Conservation (phyloP, 2,329 filamentous ascomycete species). For the Sporothrix pseudoabietina region DNA sequence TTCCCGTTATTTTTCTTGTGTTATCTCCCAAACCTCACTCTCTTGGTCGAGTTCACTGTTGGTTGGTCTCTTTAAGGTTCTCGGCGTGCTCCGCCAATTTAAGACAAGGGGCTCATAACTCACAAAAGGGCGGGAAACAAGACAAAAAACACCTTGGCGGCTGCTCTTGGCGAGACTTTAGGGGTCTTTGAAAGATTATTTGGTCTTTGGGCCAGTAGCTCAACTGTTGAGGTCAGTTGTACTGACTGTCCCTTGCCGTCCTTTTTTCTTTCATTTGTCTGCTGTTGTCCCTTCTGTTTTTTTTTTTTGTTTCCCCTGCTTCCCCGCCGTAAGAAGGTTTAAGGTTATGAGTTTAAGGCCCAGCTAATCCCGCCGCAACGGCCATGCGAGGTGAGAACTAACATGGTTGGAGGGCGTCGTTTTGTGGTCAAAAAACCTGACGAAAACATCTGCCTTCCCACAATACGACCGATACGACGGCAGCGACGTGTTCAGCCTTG, state of each 20-base stretch:
- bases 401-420: not conserved
- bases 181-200: not conserved
- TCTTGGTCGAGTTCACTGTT: not conserved
- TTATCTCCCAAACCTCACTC: not conserved
- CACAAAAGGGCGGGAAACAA: not conserved
- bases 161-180: not conserved
- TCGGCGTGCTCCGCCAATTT: constrained; percentile 4
- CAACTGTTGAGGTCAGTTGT: not conserved
- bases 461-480: not conserved
- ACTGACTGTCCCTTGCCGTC: not conserved
- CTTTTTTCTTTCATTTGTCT: not conserved
- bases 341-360: constrained; percentile 10
- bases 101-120: not conserved
- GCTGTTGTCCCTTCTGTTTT: not conserved
- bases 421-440: not conserved
- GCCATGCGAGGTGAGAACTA: not conserved
- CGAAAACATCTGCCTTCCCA: not conserved
- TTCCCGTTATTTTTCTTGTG: not conserved
- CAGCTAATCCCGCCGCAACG: constrained; percentile 13
- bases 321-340: not conserved
- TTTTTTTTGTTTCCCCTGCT: not conserved
- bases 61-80: not conserved
- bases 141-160: not conserved
- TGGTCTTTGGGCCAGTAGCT: not conserved
- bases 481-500: not conserved